phyloP scores from a whole-genome alignment of 2,329 filamentous ascomycete genomes.

The Decorospora gaudefroyi region DNA sequence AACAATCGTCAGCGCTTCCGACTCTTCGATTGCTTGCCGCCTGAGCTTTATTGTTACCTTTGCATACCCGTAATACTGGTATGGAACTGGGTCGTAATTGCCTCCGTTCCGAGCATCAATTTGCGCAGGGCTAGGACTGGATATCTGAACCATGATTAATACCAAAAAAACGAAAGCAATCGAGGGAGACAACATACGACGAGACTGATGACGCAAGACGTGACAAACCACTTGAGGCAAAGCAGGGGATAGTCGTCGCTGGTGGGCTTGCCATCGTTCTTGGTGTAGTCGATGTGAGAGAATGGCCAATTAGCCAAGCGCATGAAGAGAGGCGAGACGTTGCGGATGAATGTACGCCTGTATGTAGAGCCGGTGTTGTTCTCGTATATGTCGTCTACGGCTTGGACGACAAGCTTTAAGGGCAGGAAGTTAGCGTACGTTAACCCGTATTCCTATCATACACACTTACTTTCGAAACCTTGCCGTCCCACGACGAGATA shows the following conservation, averaged over 20 bases:
- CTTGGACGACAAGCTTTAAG: constrained; percentile 41
- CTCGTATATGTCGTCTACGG: constrained; percentile 41
- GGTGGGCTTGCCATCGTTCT: constrained; percentile 23
- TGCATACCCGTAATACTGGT: constrained; percentile 37
- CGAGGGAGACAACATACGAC: constrained; percentile 30
- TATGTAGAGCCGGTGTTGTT: constrained; percentile 33
- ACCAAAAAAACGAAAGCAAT: not conserved
- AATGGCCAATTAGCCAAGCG: constrained; percentile 42
- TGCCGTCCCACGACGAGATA: constrained; percentile 38
- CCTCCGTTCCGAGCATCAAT: constrained; percentile 26
- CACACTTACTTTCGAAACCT: too few species aligned
- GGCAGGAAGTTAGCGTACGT: too few species aligned
- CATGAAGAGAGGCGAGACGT: constrained; percentile 33
- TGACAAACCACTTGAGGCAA: constrained; percentile 37
- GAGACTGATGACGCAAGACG: constrained; percentile 29
- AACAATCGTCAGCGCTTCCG: too few species aligned
- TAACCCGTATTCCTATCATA: too few species aligned
- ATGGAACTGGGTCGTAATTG: constrained; percentile 36
- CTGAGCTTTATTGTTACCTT: too few species aligned
- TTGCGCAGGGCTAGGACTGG: constrained; percentile 23
- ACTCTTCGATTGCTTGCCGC: too few species aligned
- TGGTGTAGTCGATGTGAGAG: constrained; percentile 33
- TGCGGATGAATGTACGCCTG: constrained; percentile 39
- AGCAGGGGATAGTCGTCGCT: constrained; percentile 33
- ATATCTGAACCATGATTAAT: constrained; percentile 24